Evolutionary conservation across 306 rosid species (phyloP), one percentile per base, ranked within the genome.

Genomic region (Elaeagnus macrophylla): DNA sequence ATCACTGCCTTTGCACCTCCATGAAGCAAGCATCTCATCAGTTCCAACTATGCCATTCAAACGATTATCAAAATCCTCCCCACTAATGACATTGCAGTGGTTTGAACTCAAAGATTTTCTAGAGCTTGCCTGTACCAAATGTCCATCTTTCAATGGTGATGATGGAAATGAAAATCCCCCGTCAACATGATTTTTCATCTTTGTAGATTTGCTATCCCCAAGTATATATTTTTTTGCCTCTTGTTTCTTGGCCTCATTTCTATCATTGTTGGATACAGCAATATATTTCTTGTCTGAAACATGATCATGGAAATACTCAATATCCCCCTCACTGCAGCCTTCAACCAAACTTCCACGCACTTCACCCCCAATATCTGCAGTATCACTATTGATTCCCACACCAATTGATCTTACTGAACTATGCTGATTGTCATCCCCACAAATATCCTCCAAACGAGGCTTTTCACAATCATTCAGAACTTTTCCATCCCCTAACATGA

Each of bases 351-450:
- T 87, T 80, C 81, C 99, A 35, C 80, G 93, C 41, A 84, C 96
- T 73, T 87, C 96, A 76, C 83, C 79, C 60, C 96, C 89, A 55
- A 93, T 48, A 52, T 93, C 95, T 48, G 95, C 95, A 69, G 76
- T 82, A 72, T 87, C 99, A 62, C 95, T 84, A 65, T 77, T 82
- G 67, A 93, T 84, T 58, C 99, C 99, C 60, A 93, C 99, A 48
- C 99, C 99, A 57, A 93, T 93, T 63, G 99, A 93, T 79, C 99
- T 79, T 57, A 87, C 95, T 10, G 96, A 84, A 69, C 94, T 84
- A 41, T 68, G 96, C 39, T 84, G 99, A 72, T 84, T 83, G 66
- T 93, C 94, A 67, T 93, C 96, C 71, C 80, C 56, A 64, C 78
- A 74, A 66, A 76, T 73, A 54, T 87, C 96, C 57, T 79, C 94